phyloP scores from a whole-genome alignment of 1,284 basidiomycete species.

The Papiliotrema fonsecae region DNA sequence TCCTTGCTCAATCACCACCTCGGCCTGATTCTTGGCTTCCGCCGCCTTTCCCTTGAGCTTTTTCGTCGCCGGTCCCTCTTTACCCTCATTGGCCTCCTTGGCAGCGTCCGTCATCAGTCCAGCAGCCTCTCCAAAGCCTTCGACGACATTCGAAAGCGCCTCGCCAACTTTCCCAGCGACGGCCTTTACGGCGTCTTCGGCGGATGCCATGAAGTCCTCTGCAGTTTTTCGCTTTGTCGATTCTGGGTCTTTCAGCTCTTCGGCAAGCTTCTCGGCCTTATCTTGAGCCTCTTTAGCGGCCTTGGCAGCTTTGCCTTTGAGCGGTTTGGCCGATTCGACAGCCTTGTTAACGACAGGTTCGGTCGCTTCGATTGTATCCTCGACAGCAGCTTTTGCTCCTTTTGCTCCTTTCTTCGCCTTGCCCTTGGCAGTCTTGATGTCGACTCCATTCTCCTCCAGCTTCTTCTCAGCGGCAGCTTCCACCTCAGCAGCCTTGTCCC shows the following conservation, averaged over 20 bases:
- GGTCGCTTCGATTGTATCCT: constrained; percentile 14
- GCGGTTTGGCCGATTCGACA: constrained; percentile 17
- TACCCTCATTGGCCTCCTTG: constrained; percentile 15
- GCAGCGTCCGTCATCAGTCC: constrained; percentile 15
- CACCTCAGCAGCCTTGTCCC: constrained; percentile 8
- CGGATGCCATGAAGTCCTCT: constrained; percentile 35
- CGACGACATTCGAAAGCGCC: constrained; percentile 9
- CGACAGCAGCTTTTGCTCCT: constrained; percentile 11
- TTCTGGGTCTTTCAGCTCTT: constrained; percentile 21
- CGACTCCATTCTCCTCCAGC: constrained; percentile 6
- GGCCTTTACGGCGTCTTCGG: constrained; percentile 26
- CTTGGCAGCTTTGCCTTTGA: constrained; percentile 17
- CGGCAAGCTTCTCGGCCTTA: constrained; percentile 9
- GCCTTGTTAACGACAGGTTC: constrained; percentile 22
- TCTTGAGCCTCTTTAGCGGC: constrained; percentile 15
- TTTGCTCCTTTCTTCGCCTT: constrained; percentile 21
- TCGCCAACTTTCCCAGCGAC: constrained; percentile 17
- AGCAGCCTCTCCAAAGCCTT: constrained; percentile 12
- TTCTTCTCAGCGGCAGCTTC: constrained; percentile 17
- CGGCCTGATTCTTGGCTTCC: constrained; percentile 5
- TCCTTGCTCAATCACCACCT: constrained; percentile 3
- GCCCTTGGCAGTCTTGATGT: constrained; percentile 8
- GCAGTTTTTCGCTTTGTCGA: constrained; percentile 42
- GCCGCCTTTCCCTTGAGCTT: constrained; percentile 10
- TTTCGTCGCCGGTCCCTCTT: constrained; percentile 9